Evolutionary conservation across 164 flowering plant species (phyloP).

Genomic region (grape (Vitis vinifera)): DNA sequence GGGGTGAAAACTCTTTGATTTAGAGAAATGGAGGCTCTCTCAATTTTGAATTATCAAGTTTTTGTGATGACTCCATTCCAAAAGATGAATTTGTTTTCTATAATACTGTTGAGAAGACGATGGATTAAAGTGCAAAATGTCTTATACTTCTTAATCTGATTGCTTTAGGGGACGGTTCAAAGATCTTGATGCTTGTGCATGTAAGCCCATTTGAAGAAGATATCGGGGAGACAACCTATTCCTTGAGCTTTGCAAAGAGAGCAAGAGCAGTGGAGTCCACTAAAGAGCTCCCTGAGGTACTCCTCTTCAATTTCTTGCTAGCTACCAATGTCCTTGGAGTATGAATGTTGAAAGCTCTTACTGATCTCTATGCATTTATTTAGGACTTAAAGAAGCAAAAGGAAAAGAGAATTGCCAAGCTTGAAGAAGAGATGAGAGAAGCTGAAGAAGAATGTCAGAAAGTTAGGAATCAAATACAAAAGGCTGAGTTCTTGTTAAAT

Average conservation of each 20-base stretch:
- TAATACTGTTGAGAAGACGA: neutral
- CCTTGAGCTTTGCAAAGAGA: constrained; percentile 69
- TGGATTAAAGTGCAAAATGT: neutral
- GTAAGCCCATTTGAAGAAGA: constrained; percentile 68
- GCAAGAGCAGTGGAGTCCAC: constrained; percentile 59
- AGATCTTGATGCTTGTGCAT: constrained; percentile 80
- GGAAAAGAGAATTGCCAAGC: constrained; percentile 46
- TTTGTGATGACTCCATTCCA: neutral
- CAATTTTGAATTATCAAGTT: neutral
- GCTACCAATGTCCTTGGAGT: neutral
- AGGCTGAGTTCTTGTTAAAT: constrained; percentile 38
- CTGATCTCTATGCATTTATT: neutral
- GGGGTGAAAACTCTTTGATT: neutral
- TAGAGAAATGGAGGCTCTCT: neutral
- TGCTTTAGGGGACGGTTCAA: constrained; percentile 63
- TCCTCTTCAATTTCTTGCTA: neutral
- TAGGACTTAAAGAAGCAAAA: constrained; percentile 59
- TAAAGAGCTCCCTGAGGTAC: constrained; percentile 58
- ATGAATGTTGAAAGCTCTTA: neutral
- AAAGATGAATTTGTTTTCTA: neutral
- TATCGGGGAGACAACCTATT: constrained; percentile 64
- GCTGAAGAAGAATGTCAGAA: constrained; percentile 59
- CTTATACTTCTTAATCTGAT: neutral
- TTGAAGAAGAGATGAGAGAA: constrained; percentile 53
- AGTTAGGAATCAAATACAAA: constrained; percentile 39